Conservation (phyloP, 1,284 basidiomycete genomes). For the Garcileccinum viscosum region DNA sequence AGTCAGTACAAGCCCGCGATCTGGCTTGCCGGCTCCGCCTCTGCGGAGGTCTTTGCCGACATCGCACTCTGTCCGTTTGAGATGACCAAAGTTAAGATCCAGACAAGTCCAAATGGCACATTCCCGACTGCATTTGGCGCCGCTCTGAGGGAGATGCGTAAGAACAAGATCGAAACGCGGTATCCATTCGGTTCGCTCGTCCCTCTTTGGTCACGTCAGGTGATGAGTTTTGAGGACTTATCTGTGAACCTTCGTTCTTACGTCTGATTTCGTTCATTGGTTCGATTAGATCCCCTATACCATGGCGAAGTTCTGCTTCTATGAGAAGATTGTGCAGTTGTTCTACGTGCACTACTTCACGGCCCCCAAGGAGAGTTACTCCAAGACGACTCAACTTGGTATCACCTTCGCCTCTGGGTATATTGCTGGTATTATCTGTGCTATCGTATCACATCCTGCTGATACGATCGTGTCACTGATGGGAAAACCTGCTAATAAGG, state of each 20-base stretch:
- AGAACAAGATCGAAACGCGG: slow-evolving; percentile 68
- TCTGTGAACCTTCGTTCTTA: background rate
- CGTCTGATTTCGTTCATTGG: background rate
- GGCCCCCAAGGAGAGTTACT: slow-evolving; percentile 73
- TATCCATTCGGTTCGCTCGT: slow-evolving; percentile 83
- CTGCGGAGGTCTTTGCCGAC: slow-evolving; percentile 95
- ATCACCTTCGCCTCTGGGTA: slow-evolving; percentile 84
- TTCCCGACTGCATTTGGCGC: slow-evolving; percentile 77
- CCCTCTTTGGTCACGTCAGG: slow-evolving; percentile 85
- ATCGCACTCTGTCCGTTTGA: slow-evolving; percentile 84
- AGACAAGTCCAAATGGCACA: slow-evolving; percentile 73
- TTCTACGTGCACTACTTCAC: slow-evolving; percentile 83
- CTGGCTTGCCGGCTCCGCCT: slow-evolving; percentile 93
- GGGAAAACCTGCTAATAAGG: slow-evolving; percentile 78
- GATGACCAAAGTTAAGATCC: slow-evolving; percentile 88
- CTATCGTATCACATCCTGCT: slow-evolving; percentile 83
- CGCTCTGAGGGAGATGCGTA: slow-evolving; percentile 72
- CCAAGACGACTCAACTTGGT: slow-evolving; percentile 77
- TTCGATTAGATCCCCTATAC: slow-evolving; percentile 78
- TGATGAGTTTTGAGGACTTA: slow-evolving; percentile 26
- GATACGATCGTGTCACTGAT: slow-evolving; percentile 82
- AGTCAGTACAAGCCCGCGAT: slow-evolving; percentile 90
- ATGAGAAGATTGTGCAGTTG: slow-evolving; percentile 76
- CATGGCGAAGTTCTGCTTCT: slow-evolving; percentile 90
- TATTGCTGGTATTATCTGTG: slow-evolving; percentile 82